phyloP scores from a whole-genome alignment of 1,284 basidiomycete species.

The Chiua sp. region DNA sequence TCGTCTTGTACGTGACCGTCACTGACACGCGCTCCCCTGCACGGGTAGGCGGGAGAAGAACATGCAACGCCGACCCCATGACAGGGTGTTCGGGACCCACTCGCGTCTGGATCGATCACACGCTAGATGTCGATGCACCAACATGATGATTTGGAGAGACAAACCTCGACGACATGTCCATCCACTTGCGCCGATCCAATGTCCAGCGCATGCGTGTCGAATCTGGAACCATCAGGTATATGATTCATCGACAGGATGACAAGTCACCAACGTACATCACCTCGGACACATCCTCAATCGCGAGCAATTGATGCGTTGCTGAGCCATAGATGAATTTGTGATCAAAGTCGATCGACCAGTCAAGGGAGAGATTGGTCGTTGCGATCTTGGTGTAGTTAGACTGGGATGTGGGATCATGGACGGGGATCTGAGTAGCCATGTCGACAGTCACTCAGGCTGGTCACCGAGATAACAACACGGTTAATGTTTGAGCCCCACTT shows the following conservation, averaged over 20 bases:
- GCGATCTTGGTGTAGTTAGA: slow-evolving; percentile 80
- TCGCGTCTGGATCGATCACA: slow-evolving; percentile 45
- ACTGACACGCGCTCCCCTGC: slow-evolving; percentile 58
- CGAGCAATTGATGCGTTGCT: slow-evolving; percentile 71
- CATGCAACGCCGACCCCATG: slow-evolving; percentile 74
- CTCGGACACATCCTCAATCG: slow-evolving; percentile 66
- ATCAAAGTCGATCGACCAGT: slow-evolving; percentile 88
- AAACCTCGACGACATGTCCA: slow-evolving; percentile 40
- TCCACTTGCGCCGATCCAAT: slow-evolving; percentile 66
- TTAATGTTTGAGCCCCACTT: too few species aligned
- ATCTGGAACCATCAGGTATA: slow-evolving; percentile 44
- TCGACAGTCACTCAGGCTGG: background rate
- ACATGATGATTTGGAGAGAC: background rate
- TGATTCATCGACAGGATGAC: too few species aligned
- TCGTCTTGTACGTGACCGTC: slow-evolving; percentile 79
- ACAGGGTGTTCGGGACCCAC: slow-evolving; percentile 63
- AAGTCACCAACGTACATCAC: slow-evolving; percentile 56
- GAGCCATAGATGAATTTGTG: slow-evolving; percentile 71
- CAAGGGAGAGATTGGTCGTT: slow-evolving; percentile 74
- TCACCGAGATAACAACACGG: too few species aligned
- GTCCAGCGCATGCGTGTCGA: slow-evolving; percentile 82
- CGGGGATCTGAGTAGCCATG: slow-evolving; percentile 18
- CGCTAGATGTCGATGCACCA: background rate
- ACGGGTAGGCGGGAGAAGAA: slow-evolving; percentile 53
- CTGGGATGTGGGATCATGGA: slow-evolving; percentile 65